phyloP scores from a whole-genome alignment of 2,329 filamentous ascomycete genomes.

The Microdochium paspali region DNA sequence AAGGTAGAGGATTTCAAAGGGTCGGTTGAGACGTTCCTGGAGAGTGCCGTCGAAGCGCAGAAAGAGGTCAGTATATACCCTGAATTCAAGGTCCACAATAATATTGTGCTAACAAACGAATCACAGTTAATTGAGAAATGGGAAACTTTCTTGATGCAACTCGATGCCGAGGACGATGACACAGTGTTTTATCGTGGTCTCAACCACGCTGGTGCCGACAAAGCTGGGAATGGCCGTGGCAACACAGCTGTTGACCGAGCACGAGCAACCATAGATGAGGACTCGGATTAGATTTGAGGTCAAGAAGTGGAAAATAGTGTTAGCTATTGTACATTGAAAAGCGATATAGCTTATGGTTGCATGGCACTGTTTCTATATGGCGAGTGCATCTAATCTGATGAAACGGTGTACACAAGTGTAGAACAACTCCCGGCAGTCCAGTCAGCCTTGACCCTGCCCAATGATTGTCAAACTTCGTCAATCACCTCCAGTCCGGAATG shows the following conservation, averaged over 20 bases:
- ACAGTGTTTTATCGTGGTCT: slow-evolving; percentile 56
- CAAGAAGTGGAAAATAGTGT: neutral
- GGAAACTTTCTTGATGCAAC: slow-evolving; percentile 95
- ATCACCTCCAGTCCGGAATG: too few species aligned
- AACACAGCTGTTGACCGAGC: slow-evolving; percentile 53
- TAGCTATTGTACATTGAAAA: neutral
- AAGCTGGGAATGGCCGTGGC: slow-evolving; percentile 30
- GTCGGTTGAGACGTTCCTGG: slow-evolving; percentile 92
- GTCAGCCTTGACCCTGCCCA: too few species aligned
- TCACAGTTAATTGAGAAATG: slow-evolving; percentile 72
- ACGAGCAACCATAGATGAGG: slow-evolving; percentile 47
- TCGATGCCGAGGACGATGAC: slow-evolving; percentile 88
- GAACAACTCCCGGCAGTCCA: too few species aligned
- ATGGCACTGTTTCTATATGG: too few species aligned
- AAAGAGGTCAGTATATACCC: slow-evolving; percentile 83
- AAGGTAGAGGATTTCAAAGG: slow-evolving; percentile 99
- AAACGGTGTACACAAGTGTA: too few species aligned
- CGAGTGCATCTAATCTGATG: too few species aligned
- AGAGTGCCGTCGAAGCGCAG: slow-evolving; percentile 94
- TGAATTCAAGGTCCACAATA: too few species aligned
- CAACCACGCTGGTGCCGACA: slow-evolving; percentile 40
- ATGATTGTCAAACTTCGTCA: too few species aligned
- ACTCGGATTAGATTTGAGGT: slow-evolving; percentile 39
- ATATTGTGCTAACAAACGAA: slow-evolving; percentile 16
- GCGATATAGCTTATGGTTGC: too few species aligned